These are phyloP conservation scores for Nectriaceae sp. DNA, from an alignment of 2,329 filamentous ascomycete genomes.

Conservation along the genomic window DNA sequence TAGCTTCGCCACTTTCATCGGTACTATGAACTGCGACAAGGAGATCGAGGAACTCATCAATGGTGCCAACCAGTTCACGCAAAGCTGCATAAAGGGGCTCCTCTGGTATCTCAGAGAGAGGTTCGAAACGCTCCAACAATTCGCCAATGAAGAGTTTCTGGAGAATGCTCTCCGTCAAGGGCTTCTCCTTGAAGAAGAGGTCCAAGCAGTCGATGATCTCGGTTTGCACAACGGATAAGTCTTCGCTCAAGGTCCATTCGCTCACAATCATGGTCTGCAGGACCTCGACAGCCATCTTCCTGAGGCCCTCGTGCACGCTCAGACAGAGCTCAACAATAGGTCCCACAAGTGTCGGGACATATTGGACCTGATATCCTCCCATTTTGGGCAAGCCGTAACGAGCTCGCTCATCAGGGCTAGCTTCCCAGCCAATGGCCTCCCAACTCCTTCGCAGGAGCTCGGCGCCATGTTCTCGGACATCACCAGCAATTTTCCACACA, in stretches of 20 bases:
- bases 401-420: conserved; percentile 73
- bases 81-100: conserved; percentile 77
- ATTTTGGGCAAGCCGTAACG: conserved; percentile 80
- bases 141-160: conserved; percentile 93
- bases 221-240: conserved; percentile 86
- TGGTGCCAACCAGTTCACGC: conserved; percentile 76
- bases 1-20: conserved; percentile 71
- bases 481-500: conserved; percentile 98
- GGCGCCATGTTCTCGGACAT: conserved; percentile 89
- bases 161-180: conserved; percentile 82
- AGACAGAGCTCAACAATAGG: conserved; percentile 93
- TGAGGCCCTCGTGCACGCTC: conserved; percentile 89
- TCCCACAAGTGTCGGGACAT: conserved; percentile 87
- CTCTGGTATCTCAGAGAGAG: conserved; percentile 64
- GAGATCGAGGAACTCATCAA: conserved; percentile 89
- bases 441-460: conserved; percentile 82
- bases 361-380: conserved; percentile 97
- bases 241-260: conserved; percentile 95
- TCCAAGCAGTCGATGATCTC: conserved; percentile 97
- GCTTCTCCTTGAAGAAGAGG: conserved; percentile 83
- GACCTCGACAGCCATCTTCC: conserved; percentile 88
- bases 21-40: conserved; percentile 86
- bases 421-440: conserved; percentile 97
- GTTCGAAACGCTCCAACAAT: conserved; percentile 77
- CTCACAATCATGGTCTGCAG: conserved; percentile 98